A percentile compares a stretch with the other conserved stretches of the same genome.
Evolutionary conservation across 2,329 filamentous ascomycete genomes (phyloP).

Genomic region (Ceratocystis colombiana): DNA sequence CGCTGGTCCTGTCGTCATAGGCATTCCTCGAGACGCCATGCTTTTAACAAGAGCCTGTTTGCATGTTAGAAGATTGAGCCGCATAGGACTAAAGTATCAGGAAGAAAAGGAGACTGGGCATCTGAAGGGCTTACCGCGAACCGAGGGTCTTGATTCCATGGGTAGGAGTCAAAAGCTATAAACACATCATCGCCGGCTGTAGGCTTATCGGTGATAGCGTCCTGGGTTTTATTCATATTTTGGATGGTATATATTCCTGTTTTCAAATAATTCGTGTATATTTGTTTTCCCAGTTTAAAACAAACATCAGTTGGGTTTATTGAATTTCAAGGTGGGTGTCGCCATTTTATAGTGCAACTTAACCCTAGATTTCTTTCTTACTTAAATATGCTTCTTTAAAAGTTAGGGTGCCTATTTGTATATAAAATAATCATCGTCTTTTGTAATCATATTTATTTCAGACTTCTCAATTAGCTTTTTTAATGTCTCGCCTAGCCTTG

Average conservation of each 20-base stretch:
- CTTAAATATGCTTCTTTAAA: too few species aligned
- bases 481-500: background rate
- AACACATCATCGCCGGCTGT: slow-evolving; percentile 41
- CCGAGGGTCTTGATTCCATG: slow-evolving; percentile 56
- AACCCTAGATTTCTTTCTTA: background rate
- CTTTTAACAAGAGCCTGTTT: slow-evolving; percentile 32
- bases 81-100: background rate
- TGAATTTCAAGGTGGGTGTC: background rate
- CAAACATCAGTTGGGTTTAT: background rate
- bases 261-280: background rate
- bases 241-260: background rate
- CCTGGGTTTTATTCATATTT: background rate
- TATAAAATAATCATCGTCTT: background rate
- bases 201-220: background rate
- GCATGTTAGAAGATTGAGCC: background rate
- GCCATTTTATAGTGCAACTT: background rate
- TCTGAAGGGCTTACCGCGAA: slow-evolving; percentile 47
- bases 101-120: background rate
- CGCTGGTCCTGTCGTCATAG: slow-evolving; percentile 38
- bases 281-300: background rate
- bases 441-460: background rate
- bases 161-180: slow-evolving; percentile 53
- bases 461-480: background rate
- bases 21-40: slow-evolving; percentile 42
- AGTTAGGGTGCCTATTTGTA: background rate